Evolutionary conservation across 1,139 yeast species (phyloP), one percentile per base, ranked within the genome.

Genomic region (Diutina rugosa): DNA sequence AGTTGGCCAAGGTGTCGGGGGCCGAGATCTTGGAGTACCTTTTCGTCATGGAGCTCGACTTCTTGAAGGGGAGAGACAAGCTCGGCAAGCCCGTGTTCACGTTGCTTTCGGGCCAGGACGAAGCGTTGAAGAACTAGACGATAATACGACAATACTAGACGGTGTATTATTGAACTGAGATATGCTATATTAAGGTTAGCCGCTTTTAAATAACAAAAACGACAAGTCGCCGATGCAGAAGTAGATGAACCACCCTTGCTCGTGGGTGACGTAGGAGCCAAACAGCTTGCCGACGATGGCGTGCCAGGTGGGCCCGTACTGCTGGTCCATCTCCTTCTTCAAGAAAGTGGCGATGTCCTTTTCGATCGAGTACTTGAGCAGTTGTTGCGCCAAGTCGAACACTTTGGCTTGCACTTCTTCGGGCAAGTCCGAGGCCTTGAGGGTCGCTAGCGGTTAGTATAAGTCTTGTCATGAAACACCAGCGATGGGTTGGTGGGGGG

Each of bases 201-300:
- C 53, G 56, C 96, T 88, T 72, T 87, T 90, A 73, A 90, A 93
- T 18, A 89, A 77, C 63, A 93, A 76, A 61, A 90, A 79, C 16
- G 97, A 97, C 62, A 84, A 72, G 53, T 84, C 85, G 29, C 87
- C 97, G 59, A 90, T 76, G 70, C 90, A 90, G 65, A 89, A 88
- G 70, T 93, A 91, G 44, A 87, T 76, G 67, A 93, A 93, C 66
- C 80, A 82, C 30, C 96, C 95, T 60, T 87, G 80, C 64, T 81
- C 91, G 67, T 95, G 99, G 21, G 98, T 89, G 30, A 95, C 97
- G 67, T 87, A 90, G 56, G 95, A 84, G 4, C 98, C 98, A 71
- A 93, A 93, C 65, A 87, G 87, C 69, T 85, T 84, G 38, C 99
- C 99, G 56, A 90, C 97, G 58, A 93, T 82, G 38, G 90, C 95